Conservation (phyloP, 176 grass and related monocot genomes). For the Pontederia paniculata region DNA sequence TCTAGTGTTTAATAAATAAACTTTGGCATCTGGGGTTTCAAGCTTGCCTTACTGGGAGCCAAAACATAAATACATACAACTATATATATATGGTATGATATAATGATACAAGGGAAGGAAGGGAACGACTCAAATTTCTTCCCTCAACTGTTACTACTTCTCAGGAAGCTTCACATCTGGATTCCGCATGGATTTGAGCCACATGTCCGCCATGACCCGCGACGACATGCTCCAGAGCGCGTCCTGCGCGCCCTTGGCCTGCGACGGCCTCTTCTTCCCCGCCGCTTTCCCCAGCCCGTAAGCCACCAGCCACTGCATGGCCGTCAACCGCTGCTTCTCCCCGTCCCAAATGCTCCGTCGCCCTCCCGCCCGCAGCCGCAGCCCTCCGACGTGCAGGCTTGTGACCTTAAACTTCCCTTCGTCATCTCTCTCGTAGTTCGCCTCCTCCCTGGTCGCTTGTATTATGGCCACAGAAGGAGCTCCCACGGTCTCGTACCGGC, state of each 20-base stretch:
- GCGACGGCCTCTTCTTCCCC: constrained; percentile 30
- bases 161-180: constrained; percentile 52
- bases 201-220: constrained; percentile 90
- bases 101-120: too few species aligned
- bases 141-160: neutral
- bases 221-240: constrained; percentile 84
- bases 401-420: constrained; percentile 64
- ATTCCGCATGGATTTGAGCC: constrained; percentile 81
- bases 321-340: constrained; percentile 73
- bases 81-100: too few species aligned
- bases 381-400: constrained; percentile 61
- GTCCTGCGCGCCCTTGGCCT: constrained; percentile 32
- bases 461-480: constrained; percentile 55
- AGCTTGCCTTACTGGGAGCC: too few species aligned
- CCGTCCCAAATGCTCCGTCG: constrained; percentile 63
- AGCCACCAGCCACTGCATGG: constrained; percentile 89
- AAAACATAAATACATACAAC: too few species aligned
- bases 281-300: constrained; percentile 67
- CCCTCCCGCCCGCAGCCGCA: constrained; percentile 32
- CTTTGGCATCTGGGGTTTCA: too few species aligned
- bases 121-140: too few species aligned
- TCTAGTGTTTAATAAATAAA: too few species aligned
- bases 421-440: constrained; percentile 16
- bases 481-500: constrained; percentile 73
- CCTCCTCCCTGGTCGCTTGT: constrained; percentile 31